Evolutionary conservation across 2,329 filamentous ascomycete genomes (phyloP).

Genomic region (Ophiocordyceps camponoti-saundersi): DNA sequence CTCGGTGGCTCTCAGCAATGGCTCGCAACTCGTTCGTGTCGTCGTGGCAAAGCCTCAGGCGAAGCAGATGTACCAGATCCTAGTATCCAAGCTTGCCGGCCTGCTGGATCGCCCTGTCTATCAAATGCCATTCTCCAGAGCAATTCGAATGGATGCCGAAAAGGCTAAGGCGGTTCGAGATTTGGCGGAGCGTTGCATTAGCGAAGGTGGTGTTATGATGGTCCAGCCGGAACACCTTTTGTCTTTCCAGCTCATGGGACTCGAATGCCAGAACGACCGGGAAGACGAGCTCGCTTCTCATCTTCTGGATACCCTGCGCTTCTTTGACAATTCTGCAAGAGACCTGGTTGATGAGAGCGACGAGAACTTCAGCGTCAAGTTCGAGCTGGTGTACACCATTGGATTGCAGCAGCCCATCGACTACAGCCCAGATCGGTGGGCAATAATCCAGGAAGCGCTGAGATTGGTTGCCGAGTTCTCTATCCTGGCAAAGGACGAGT

Average conservation of each 20-base stretch:
- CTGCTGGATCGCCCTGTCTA: slow-evolving; percentile 35
- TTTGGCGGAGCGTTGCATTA: slow-evolving; percentile 23
- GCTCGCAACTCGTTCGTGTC: slow-evolving; percentile 32
- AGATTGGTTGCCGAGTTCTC: slow-evolving; percentile 19
- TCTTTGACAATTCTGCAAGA: slow-evolving; percentile 10
- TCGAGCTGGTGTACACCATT: slow-evolving; percentile 47
- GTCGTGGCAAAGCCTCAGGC: slow-evolving; percentile 45
- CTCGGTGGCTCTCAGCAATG: slow-evolving; percentile 33
- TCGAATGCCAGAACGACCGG: slow-evolving; percentile 25
- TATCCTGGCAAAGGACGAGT: slow-evolving; percentile 22
- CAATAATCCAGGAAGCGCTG: slow-evolving; percentile 1
- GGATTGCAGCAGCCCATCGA: slow-evolving; percentile 23
- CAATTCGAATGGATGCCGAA: slow-evolving; percentile 10
- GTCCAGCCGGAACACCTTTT: slow-evolving; percentile 47
- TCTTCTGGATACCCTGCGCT: slow-evolving; percentile 3
- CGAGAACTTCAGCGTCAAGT: slow-evolving; percentile 42
- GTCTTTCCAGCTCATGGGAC: slow-evolving; percentile 44
- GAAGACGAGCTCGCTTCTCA: slow-evolving; percentile 14
- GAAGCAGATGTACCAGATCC: slow-evolving; percentile 31
- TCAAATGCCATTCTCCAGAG: slow-evolving; percentile 41
- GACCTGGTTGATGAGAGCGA: slow-evolving; percentile 52
- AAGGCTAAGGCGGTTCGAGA: slow-evolving; percentile 17
- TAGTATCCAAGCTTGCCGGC: slow-evolving; percentile 26
- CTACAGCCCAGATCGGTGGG: slow-evolving; percentile 2
- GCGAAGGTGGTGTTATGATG: slow-evolving; percentile 35